phyloP scores from a whole-genome alignment of 192 early-diverging fungal species.

The Glomus cerebriforme region DNA sequence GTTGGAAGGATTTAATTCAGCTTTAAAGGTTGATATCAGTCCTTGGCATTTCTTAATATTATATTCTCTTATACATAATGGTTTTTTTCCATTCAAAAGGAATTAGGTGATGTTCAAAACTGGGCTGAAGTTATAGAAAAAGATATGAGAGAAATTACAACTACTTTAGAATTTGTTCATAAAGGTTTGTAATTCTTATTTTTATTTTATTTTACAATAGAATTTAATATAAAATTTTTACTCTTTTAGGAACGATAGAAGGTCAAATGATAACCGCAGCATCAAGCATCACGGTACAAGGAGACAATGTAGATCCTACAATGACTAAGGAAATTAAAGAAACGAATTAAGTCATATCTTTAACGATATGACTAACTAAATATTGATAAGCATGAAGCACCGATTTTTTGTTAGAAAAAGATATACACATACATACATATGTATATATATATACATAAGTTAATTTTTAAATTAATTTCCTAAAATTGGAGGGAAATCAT shows the following conservation, averaged over 20 bases:
- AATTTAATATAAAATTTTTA: neutral
- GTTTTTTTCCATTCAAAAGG: slow-evolving; percentile 44
- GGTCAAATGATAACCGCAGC: neutral
- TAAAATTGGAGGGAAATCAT: too few relatives aligned
- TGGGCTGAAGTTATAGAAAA: slow-evolving; percentile 84
- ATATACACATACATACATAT: too few relatives aligned
- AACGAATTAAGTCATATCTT: neutral
- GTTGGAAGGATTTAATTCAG: slow-evolving; percentile 71
- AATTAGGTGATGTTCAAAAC: slow-evolving; percentile 84
- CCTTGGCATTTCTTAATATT: too few relatives aligned
- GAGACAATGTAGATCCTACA: too few relatives aligned
- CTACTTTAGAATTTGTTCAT: slow-evolving; percentile 57
- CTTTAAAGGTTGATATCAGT: slow-evolving; percentile 90
- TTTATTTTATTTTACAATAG: neutral
- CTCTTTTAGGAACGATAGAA: neutral
- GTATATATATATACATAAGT: too few relatives aligned
- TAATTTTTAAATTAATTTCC: too few relatives aligned
- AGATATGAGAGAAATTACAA: slow-evolving; percentile 77
- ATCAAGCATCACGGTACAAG: neutral
- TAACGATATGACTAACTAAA: too few relatives aligned
- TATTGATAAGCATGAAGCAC: too few relatives aligned
- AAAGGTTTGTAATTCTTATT: slow-evolving; percentile 15
- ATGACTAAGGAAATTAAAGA: too few relatives aligned
- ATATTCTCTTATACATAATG: neutral
- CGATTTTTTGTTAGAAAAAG: too few relatives aligned